Evolutionary conservation across 352 stramenopile genomes (phyloP).

Genomic region (Globisporangium nagaii): DNA sequence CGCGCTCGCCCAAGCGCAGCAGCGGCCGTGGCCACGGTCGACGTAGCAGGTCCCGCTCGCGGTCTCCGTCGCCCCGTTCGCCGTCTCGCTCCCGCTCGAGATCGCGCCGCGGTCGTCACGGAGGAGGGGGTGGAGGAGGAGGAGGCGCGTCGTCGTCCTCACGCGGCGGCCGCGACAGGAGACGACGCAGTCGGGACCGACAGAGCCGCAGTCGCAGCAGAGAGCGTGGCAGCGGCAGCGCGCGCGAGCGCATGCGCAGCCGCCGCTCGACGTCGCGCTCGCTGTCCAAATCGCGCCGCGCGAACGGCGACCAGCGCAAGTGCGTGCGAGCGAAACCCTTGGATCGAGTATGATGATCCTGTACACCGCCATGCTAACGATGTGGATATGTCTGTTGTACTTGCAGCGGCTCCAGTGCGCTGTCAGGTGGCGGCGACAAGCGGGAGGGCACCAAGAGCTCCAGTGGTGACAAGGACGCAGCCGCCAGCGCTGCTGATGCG

Average conservation of each 20-base stretch:
- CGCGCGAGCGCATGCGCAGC: constrained; percentile 16
- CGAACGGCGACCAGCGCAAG: constrained; percentile 6
- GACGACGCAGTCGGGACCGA: constrained; percentile 18
- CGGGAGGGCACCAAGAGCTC: neutral
- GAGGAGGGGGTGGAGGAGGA: no score
- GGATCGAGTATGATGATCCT: no score
- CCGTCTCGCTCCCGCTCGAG: constrained; percentile 17
- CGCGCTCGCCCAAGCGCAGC: constrained; percentile 8
- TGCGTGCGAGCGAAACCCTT: neutral
- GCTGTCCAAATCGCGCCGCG: constrained; percentile 10
- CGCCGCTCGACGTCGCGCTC: constrained; percentile 15
- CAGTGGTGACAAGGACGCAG: constrained; percentile 1
- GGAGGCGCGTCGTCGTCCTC: neutral
- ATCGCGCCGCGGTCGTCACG: constrained; percentile 16
- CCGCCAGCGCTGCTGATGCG: neutral
- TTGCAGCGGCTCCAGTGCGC: neutral
- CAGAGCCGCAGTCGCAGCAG: constrained; percentile 26
- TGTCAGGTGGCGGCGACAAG: neutral
- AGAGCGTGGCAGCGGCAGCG: constrained; percentile 6
- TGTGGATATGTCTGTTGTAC: neutral
- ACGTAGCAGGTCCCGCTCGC: constrained; percentile 11
- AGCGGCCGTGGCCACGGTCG: constrained; percentile 9
- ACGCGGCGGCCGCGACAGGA: neutral
- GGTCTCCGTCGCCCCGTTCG: constrained; percentile 17
- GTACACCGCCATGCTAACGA: neutral